Evolutionary conservation across 2,329 filamentous ascomycete species (phyloP).

Genomic region (Pestalotiopsis sp.): DNA sequence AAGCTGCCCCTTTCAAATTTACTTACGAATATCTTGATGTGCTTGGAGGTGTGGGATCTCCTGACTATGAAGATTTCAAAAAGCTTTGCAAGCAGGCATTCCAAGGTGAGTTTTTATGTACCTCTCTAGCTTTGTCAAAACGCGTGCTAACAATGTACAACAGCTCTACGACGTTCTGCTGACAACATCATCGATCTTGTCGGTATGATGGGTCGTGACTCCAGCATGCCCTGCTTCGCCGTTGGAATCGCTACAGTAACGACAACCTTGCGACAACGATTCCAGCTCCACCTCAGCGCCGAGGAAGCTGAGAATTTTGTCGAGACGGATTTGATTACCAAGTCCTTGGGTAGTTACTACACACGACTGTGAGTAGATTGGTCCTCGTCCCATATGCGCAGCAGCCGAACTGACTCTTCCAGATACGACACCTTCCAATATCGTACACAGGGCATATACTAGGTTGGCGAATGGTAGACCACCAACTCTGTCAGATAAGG

Average conservation of each 20-base stretch:
- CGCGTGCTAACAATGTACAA: slow-evolving; percentile 18
- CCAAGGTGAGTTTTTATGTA: slow-evolving; percentile 58
- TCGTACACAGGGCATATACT: slow-evolving; percentile 86
- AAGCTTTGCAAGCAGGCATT: slow-evolving; percentile 81
- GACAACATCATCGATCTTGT: slow-evolving; percentile 83
- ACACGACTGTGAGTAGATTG: slow-evolving; percentile 70
- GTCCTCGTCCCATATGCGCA: neutral
- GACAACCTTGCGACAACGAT: slow-evolving; percentile 69
- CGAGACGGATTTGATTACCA: slow-evolving; percentile 76
- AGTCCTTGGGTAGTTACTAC: slow-evolving; percentile 85
- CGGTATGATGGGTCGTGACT: slow-evolving; percentile 81
- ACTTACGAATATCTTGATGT: slow-evolving; percentile 87
- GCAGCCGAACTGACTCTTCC: neutral
- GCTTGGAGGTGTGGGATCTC: slow-evolving; percentile 70
- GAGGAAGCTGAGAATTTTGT: slow-evolving; percentile 83
- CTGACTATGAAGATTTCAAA: slow-evolving; percentile 77
- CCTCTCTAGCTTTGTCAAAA: neutral
- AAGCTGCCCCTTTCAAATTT: slow-evolving; percentile 85
- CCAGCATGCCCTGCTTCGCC: slow-evolving; percentile 83
- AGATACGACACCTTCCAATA: slow-evolving; percentile 89
- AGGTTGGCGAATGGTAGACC: slow-evolving; percentile 28
- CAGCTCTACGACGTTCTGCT: slow-evolving; percentile 74
- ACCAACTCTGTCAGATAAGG: slow-evolving; percentile 8
- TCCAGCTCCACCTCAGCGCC: slow-evolving; percentile 80
- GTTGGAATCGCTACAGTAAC: slow-evolving; percentile 74